Percentiles rank a stretch among this genome's conserved stretches.
These are phyloP conservation scores for Globisporangium perplexum DNA, from an alignment of 352 stramenopile species.

Conservation along the genomic window DNA sequence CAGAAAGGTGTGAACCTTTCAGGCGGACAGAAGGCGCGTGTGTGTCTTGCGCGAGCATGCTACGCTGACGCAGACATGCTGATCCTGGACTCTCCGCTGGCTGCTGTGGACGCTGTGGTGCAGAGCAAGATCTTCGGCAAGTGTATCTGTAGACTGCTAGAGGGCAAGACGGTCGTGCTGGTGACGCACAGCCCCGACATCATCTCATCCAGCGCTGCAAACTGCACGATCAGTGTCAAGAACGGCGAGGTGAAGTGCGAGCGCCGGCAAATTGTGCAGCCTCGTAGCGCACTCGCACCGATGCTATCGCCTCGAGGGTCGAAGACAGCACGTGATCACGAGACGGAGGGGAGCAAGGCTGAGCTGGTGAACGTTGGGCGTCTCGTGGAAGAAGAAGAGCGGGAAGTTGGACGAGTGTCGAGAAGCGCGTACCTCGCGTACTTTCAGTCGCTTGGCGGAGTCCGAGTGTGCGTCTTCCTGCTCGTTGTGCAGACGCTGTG, in stretches of 20 bases:
- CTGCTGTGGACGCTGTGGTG: slow-evolving; percentile 93
- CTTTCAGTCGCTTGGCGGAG: slow-evolving; percentile 29
- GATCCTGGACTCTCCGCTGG: slow-evolving; percentile 92
- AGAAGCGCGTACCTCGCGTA: slow-evolving; percentile 27
- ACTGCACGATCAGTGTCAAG: slow-evolving; percentile 16
- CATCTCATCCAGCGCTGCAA: slow-evolving; percentile 19
- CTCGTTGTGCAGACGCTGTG: slow-evolving; percentile 13
- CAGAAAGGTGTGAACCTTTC: too few species aligned
- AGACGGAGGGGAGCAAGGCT: background rate
- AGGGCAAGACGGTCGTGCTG: slow-evolving; percentile 76
- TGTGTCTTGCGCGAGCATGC: slow-evolving; percentile 48
- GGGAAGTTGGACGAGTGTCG: slow-evolving; percentile 30
- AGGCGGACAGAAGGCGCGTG: too few species aligned
- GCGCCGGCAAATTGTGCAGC: background rate
- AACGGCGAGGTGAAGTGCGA: slow-evolving; percentile 2
- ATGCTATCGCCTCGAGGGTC: background rate
- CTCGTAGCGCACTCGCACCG: slow-evolving; percentile 3
- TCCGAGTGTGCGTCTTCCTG: slow-evolving; percentile 1
- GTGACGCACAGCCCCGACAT: slow-evolving; percentile 89
- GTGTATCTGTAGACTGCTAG: slow-evolving; percentile 35
- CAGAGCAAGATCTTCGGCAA: slow-evolving; percentile 88
- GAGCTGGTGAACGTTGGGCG: slow-evolving; percentile 2
- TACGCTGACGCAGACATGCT: slow-evolving; percentile 60
- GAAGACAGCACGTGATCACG: background rate
- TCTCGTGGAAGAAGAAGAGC: slow-evolving; percentile 34